Evolutionary conservation across 1,139 yeast species (phyloP).

Genomic region (Williopsis jadinii): DNA sequence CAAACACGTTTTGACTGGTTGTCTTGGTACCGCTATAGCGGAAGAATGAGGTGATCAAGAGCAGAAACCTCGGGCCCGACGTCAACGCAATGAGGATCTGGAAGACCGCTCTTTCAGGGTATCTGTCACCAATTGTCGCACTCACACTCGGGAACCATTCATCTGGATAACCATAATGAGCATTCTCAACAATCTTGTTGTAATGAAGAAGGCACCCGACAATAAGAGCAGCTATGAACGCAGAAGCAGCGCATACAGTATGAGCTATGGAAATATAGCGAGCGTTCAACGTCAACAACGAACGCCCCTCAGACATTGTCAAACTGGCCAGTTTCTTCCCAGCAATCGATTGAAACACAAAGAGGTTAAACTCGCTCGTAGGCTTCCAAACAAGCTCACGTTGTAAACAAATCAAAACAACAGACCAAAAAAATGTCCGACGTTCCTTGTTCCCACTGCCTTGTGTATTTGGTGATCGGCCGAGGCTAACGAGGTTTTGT

Average conservation of each 20-base stretch:
- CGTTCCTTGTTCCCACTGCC: too few relatives aligned
- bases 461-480: too few relatives aligned
- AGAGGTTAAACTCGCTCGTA: too few relatives aligned
- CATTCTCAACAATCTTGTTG: constrained; percentile 80
- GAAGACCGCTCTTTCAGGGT: constrained; percentile 90
- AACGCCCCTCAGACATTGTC: not conserved
- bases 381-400: too few relatives aligned
- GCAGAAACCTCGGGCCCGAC: constrained; percentile 79
- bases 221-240: constrained; percentile 66
- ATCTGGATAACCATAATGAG: constrained; percentile 85
- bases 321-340: too few relatives aligned
- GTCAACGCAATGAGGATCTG: constrained; percentile 75
- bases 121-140: constrained; percentile 94
- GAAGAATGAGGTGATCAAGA: constrained; percentile 42
- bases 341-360: too few relatives aligned
- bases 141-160: constrained; percentile 99
- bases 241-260: constrained; percentile 59
- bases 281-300: constrained; percentile 41
- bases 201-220: constrained; percentile 74
- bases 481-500: too few relatives aligned
- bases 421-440: too few relatives aligned
- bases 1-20: constrained; percentile 23
- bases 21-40: constrained; percentile 20
- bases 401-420: too few relatives aligned
- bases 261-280: constrained; percentile 63